Evolutionary conservation across 768 basidiomycete species (phyloP).

Genomic region (Tulasnella calospora): DNA sequence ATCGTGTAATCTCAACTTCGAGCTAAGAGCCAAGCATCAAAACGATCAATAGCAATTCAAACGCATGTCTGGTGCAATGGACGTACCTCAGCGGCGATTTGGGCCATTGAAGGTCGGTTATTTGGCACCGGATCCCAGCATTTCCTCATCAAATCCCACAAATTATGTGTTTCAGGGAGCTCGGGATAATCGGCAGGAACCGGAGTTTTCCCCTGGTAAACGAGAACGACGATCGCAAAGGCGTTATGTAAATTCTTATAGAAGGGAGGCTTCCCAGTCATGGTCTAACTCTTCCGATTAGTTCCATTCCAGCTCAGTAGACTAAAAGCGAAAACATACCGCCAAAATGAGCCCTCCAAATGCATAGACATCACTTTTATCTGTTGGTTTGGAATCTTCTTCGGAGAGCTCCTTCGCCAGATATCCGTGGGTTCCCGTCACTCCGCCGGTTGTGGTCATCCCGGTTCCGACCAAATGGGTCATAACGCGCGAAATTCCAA

Average conservation of each 20-base stretch:
- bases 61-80: not conserved
- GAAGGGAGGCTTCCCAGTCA: not conserved
- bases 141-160: not conserved
- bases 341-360: not conserved
- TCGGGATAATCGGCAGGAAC: not conserved
- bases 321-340: too few species aligned
- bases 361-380: not conserved
- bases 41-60: not conserved
- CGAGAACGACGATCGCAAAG: not conserved
- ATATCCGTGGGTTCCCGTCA: not conserved
- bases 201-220: not conserved
- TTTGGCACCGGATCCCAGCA: not conserved
- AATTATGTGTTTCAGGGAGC: not conserved
- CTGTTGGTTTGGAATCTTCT: not conserved
- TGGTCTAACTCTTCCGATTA: not conserved
- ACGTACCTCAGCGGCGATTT: not conserved
- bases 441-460: not conserved
- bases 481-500: not conserved
- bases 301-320: not conserved
- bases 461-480: not conserved
- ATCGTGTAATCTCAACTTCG: not conserved
- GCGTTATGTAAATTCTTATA: not conserved
- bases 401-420: not conserved
- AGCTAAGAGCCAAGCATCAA: not conserved
- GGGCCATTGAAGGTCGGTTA: not conserved